phyloP scores from a whole-genome alignment of 176 grass and related monocot genomes.

The Oryza meridionalis region DNA sequence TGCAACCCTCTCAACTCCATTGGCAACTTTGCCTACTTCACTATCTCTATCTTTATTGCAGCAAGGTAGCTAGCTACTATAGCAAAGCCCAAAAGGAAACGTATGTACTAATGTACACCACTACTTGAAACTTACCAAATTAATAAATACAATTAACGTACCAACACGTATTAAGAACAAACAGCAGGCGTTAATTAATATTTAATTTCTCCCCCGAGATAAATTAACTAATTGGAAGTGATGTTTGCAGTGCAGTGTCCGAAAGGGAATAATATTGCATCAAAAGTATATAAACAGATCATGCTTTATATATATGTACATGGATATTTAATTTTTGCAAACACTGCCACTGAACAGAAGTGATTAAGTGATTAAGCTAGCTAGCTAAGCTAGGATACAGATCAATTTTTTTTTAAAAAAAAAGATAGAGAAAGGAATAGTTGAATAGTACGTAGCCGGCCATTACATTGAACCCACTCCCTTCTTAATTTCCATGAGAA shows the following conservation, averaged over 20 bases:
- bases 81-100: conserved; percentile 45
- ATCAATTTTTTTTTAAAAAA: neutral
- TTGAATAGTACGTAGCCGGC: conserved; percentile 24
- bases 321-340: conserved; percentile 1
- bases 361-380: neutral
- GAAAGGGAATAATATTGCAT: neutral
- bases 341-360: conserved; percentile 1
- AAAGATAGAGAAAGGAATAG: neutral
- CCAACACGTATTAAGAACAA: neutral
- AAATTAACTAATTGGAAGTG: neutral
- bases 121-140: conserved; percentile 40
- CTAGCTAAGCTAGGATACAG: conserved; percentile 3
- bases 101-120: conserved; percentile 30
- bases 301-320: neutral
- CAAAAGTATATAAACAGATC: neutral
- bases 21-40: conserved; percentile 59
- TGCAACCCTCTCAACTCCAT: conserved; percentile 48
- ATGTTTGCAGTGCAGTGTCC: neutral
- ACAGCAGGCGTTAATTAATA: neutral
- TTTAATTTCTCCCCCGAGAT: neutral
- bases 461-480: conserved; percentile 42
- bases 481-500: conserved; percentile 37
- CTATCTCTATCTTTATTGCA: conserved; percentile 39
- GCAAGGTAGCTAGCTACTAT: conserved; percentile 1
- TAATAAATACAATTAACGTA: conserved; percentile 17